Base-by-base conservation (phyloP, 129 eudicot species). In the Flaveria bidentis region DNA sequence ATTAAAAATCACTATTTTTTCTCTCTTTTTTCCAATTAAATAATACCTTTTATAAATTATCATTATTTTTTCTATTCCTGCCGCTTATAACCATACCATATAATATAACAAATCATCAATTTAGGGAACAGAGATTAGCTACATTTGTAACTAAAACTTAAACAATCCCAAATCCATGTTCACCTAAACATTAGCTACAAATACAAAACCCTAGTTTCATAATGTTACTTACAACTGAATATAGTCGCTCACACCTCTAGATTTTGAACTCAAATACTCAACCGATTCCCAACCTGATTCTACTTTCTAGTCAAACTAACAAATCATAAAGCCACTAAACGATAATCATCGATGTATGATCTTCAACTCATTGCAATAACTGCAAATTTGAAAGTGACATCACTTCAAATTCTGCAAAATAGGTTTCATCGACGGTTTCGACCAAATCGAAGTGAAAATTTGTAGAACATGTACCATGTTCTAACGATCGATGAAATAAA, bases 231-330 rank as follows among this genome's bases (percentile, higher is more conserved):
- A 72, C 17, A 72, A 56, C 67, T 18, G 52, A 17, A 33, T 18
- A 72, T 16, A 53, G 66, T 20, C 53, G 15, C 30, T 28, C 5
- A 53, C 10, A 56, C 65, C 63, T 65, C 50, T 18, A 64, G 23
- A 26, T 30, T 49, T 28, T 14, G 61, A 49, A 70, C 61, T 49
- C 53, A 49, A 49, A 1, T 49, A 49, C 53, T 49, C 74, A 14
- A 4, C 1, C 16, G 41, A 70, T 70, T 7, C 74, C 49, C 7
- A 47, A 75, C 79, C 79, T 75, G 26, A 75, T 75, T 72, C 53
- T 62, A 49, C 72, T 46, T 28, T 50, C 18, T 39, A 41, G 42
- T 50, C 51, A 51, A 65, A 15, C 0, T n/a, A 46, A 49, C 23
- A 2, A 75, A 11, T 36, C 11, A 51, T 28, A 75, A 26, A 62